Base-by-base conservation (phyloP, 2,329 filamentous ascomycete species). In the Penicillium frequentans region DNA sequence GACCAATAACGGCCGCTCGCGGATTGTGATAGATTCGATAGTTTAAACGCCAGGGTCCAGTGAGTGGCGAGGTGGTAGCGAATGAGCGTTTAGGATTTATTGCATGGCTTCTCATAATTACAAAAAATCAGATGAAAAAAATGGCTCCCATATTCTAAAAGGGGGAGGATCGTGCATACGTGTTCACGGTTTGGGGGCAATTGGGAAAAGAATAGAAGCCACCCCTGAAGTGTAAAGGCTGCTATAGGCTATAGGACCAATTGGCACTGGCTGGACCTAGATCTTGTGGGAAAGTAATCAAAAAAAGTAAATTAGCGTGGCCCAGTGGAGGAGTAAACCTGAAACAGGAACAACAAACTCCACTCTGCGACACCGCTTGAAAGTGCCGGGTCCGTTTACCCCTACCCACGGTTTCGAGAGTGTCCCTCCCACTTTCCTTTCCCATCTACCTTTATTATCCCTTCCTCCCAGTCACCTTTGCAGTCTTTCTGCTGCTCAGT, bases 271-370 rank as follows among this genome's bases (percentile, higher is more conserved):
- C 39, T 26, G 21, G 48, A 46, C 46, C 29, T 43, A 31, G 50
- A 49, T 21, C 50, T 27, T n/a, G 46, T 46, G 35, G 43, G 14
- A 35, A 35, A 54, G 33, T 31, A 43, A 52, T 19, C n/a, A 53
- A 49, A 54, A 54, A 59, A 49, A 27, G 37, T 27, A 53, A 46
- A 45, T 45, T 53, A 45, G 43, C 27, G 42, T 31, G 14, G 39
- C 19, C 24, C 29, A 21, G 37, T 43, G 42, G 48, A 51, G 46
- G 33, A 21, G 66, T 68, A 71, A 71, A 71, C 66, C 70, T 73
- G 71, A 74, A 73, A 74, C 72, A 69, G 65, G 60, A 59, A 60
- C 57, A 44, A 49, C 39, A 57, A 42, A 59, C 68, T 61, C 69
- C 70, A 70, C 69, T 54, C 52, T 56, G 52, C 58, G 63, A 65